These are phyloP conservation scores for Orbilia blumenaviensis DNA, from an alignment of 2,329 filamentous ascomycete species.

Conservation along the genomic window DNA sequence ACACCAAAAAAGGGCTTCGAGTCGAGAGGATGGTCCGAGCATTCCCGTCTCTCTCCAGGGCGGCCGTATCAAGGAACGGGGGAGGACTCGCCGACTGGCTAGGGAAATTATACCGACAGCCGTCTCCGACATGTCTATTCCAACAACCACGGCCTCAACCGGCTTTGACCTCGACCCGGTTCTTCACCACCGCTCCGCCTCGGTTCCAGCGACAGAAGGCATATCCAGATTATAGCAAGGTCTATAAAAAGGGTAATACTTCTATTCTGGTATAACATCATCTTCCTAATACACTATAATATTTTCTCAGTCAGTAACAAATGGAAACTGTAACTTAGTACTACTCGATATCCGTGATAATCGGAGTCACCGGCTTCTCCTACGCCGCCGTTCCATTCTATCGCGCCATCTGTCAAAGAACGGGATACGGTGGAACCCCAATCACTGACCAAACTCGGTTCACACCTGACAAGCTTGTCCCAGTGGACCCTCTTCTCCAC, in stretches of 20 bases:
- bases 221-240: slow-evolving; percentile 46
- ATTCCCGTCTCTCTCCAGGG: slow-evolving; percentile 24
- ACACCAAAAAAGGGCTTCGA: no score
- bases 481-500: slow-evolving; percentile 68
- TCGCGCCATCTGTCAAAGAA: slow-evolving; percentile 68
- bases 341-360: slow-evolving; percentile 78
- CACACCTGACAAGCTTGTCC: slow-evolving; percentile 72
- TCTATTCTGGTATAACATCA: slow-evolving; percentile 40
- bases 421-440: slow-evolving; percentile 69
- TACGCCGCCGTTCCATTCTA: slow-evolving; percentile 88
- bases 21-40: slow-evolving; percentile 42
- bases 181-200: slow-evolving; percentile 41
- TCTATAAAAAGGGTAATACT: slow-evolving; percentile 49
- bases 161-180: slow-evolving; percentile 26
- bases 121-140: slow-evolving; percentile 31
- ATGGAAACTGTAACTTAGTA: slow-evolving; percentile 40
- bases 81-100: slow-evolving; percentile 29
- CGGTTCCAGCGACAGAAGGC: slow-evolving; percentile 6
- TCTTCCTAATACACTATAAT: not conserved
- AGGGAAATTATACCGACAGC: slow-evolving; percentile 31
- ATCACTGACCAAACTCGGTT: slow-evolving; percentile 72
- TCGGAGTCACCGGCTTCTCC: slow-evolving; percentile 80
- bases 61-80: slow-evolving; percentile 2
- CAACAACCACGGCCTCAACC: not conserved
- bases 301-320: no score